Percentiles rank a stretch among this genome's conserved stretches.
phyloP scores from a whole-genome alignment of 2,329 filamentous ascomycete species.

The Fusarium camptoceras region DNA sequence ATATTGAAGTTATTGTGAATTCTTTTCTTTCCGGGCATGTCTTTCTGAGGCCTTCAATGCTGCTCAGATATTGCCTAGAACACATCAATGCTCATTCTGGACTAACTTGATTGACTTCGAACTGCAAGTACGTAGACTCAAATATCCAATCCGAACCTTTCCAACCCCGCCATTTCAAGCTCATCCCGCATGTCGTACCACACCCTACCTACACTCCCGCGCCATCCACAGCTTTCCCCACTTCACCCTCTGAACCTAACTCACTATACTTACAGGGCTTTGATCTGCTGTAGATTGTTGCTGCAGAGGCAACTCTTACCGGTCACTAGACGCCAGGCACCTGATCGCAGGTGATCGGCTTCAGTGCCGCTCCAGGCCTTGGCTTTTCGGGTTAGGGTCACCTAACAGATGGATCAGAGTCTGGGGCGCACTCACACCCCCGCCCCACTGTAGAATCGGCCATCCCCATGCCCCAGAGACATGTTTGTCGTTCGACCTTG shows the following conservation, averaged over 20 bases:
- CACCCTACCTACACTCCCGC: slow-evolving; percentile 13
- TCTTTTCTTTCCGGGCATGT: neutral
- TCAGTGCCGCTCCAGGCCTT: slow-evolving; percentile 14
- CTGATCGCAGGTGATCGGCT: slow-evolving; percentile 37
- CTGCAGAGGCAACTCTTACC: slow-evolving; percentile 16
- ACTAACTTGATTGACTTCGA: neutral
- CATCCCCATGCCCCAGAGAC: slow-evolving; percentile 11
- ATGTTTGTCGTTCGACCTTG: slow-evolving; percentile 37
- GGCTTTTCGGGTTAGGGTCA: neutral
- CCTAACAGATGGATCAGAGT: neutral
- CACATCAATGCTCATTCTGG: slow-evolving; percentile 12
- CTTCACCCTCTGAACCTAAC: slow-evolving; percentile 10
- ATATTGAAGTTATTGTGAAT: neutral
- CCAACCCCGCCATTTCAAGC: slow-evolving; percentile 38
- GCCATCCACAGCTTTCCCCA: slow-evolving; percentile 14
- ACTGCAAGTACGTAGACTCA: neutral
- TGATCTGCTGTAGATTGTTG: neutral
- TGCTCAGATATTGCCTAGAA: slow-evolving; percentile 2
- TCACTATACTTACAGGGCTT: neutral
- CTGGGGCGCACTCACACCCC: slow-evolving; percentile 36
- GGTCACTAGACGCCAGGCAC: slow-evolving; percentile 8
- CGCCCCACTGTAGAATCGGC: slow-evolving; percentile 30
- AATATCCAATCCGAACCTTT: slow-evolving; percentile 28
- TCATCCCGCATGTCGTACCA: slow-evolving; percentile 37
- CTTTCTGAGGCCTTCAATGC: slow-evolving; percentile 1